Conservation (phyloP, 140 eudicot species). For the Erigeron philadelphicus region DNA sequence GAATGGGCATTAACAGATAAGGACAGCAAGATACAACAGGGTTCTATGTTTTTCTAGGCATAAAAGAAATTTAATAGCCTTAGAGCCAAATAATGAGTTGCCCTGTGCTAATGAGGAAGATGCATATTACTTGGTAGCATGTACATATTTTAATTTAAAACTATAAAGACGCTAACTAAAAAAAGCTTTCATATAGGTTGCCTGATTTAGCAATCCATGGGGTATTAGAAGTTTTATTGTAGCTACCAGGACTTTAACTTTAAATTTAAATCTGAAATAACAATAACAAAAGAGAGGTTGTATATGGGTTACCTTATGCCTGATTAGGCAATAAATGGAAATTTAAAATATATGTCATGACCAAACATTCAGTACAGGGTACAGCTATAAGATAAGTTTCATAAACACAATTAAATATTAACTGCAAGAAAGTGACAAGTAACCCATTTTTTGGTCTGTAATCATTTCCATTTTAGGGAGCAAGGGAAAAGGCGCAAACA, state of each 20-base stretch:
- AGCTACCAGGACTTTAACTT: background rate
- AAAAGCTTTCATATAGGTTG: background rate
- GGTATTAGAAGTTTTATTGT: background rate
- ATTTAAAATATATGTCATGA: background rate
- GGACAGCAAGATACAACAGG: background rate
- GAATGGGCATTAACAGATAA: constrained; percentile 2
- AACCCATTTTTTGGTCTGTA: background rate
- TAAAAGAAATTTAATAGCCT: background rate
- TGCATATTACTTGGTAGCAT: background rate
- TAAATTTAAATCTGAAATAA: background rate
- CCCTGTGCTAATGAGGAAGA: background rate
- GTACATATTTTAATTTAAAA: constrained; percentile 2
- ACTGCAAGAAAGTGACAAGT: no score
- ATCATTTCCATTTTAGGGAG: background rate
- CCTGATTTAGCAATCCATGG: background rate
- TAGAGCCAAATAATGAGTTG: background rate
- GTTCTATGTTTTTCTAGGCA: background rate
- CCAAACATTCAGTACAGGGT: background rate
- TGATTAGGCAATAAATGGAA: background rate
- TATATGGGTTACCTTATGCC: background rate
- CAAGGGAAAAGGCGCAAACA: background rate
- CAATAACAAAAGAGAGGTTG: background rate
- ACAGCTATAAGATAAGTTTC: background rate
- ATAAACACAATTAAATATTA: background rate
- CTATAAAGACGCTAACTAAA: background rate